Evolutionary conservation across 2,329 filamentous ascomycete species (phyloP).

Genomic region (Ophiostoma angusticollis): DNA sequence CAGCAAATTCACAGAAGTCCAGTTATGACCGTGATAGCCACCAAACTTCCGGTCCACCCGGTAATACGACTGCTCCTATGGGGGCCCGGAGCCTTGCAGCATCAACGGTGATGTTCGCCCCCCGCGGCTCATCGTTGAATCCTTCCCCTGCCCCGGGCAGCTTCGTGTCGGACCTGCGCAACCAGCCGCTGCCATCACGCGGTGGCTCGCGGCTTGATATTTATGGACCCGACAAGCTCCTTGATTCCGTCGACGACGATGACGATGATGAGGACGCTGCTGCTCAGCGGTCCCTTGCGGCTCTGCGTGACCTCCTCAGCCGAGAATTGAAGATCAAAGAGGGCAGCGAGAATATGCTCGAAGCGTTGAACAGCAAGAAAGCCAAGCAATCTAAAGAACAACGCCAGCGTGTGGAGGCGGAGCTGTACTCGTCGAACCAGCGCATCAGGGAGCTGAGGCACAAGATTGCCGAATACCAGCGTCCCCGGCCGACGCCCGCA

Average conservation of each 20-base stretch:
- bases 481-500: slow-evolving; percentile 32
- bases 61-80: slow-evolving; percentile 24
- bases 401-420: slow-evolving; percentile 65
- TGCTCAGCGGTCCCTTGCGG: slow-evolving; percentile 59
- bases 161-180: slow-evolving; percentile 79
- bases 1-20: slow-evolving; percentile 24
- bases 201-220: slow-evolving; percentile 44
- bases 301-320: slow-evolving; percentile 72
- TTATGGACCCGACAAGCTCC: slow-evolving; percentile 42
- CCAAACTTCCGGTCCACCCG: slow-evolving; percentile 29
- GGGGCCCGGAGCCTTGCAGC: slow-evolving; percentile 33
- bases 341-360: slow-evolving; percentile 93
- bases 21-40: slow-evolving; percentile 43
- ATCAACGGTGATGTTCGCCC: slow-evolving; percentile 48
- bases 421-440: slow-evolving; percentile 77
- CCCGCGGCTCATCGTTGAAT: slow-evolving; percentile 57
- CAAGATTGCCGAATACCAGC: slow-evolving; percentile 48
- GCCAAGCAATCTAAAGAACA: slow-evolving; percentile 90
- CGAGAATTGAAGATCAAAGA: slow-evolving; percentile 97
- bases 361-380: slow-evolving; percentile 88
- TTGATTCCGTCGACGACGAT: slow-evolving; percentile 41
- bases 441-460: slow-evolving; percentile 49
- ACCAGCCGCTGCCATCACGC: slow-evolving; percentile 53
- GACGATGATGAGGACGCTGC: slow-evolving; percentile 10
- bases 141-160: slow-evolving; percentile 64